Evolutionary conservation across 495 filamentous ascomycete genomes (phyloP), one percentile per base, ranked within the genome.

Genomic region (Bathelium albidoporum): DNA sequence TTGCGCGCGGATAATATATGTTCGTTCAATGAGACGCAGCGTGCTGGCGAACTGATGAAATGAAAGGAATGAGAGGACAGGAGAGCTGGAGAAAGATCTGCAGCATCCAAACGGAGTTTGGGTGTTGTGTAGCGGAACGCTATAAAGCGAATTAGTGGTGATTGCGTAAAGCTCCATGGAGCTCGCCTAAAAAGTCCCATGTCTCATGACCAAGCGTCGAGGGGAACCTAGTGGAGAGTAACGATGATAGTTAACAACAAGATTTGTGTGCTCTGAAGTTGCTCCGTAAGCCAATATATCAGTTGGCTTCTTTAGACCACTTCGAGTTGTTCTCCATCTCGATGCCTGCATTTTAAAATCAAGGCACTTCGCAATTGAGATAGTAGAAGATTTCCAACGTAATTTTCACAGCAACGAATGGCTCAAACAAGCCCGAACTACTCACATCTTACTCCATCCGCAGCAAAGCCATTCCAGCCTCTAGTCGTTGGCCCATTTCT

Each of bases 71-170:
- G 86, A 0, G 91, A 86, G 32, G 80, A 79, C 20, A 95, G 77
- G 12, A 93, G 80, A 1, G 73, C 64, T 0, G 81, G 73, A 7
- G 78, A 79, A 0, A 91, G 76, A 69, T 82, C 82, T 5, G 72
- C 70, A 24, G 83, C 81, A 59, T 85, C 84, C 4, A 98, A 77
- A 34, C 91, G 87, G 62, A 89, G 78, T 74, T 96, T 98, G 4
- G 87, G 88, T 10, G 91, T 97, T 53, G 85, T 79, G 73, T 96
- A 98, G 73, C 83, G 83, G 80, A 98, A 98, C 24, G 85, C 88
- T 76, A 22, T 12, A 22, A 0, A 49, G 14, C 18, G 14, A 53
- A 52, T 49, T 14, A 39, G 34, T 14, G 14, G 5, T 5, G 14
- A 5, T 5, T 39, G 34, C 14, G 34, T 55, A 16, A 18, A 65